Evolutionary conservation across 176 grass and related monocot genomes (phyloP), one percentile per base, ranked within the genome.

Genomic region (Echinochloa phyllopogon): DNA sequence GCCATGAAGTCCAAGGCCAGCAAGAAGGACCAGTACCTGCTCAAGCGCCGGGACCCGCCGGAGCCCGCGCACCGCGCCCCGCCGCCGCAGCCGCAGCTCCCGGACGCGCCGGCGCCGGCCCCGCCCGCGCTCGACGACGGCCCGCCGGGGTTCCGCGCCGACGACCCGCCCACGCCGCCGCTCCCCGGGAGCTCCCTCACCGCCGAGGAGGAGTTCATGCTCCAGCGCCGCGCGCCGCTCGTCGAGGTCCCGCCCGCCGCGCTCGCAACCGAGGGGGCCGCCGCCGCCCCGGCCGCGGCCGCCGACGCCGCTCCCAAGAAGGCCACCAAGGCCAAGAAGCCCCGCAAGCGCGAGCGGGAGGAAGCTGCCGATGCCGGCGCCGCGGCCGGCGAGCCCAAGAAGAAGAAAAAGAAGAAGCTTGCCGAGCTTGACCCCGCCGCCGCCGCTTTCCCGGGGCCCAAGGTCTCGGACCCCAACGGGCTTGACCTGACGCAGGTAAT

Each of bases 1-100:
- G 80, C 80, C 27, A 74, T 89, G 58, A 90, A 85, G 65, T 14
- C 50, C 65, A 77, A 86, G 56, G 52, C 81, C 56, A 69, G 64
- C 81, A 94, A 94, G 86, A 95, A 95, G 81, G 89, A 96, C 84
- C 94, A 96, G 79, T 96, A 96, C 86, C 72, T 96, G 42, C 90
- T 99, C 44, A 99, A 99, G 88, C 93, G 91, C 41, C 91, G 97
- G n/a, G 90, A 99, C 5, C 38, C 44, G 45, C 79, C 82, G 13
- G 73, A 78, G 24, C 33, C 61, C 2, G 2, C 49, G 57, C 52
- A 0, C 69, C 24, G 15, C 7, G 36, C 62, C 36, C 16, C 76
- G 73, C 5, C 75, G 56, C 55, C 55, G 20, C 55, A 49, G 23
- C 72, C 43, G 51, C 57, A 52, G 41, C 79, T 91, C 36, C 86